These are phyloP conservation scores for Meira nashicola DNA, from an alignment of 1,284 basidiomycete species.

Conservation along the genomic window DNA sequence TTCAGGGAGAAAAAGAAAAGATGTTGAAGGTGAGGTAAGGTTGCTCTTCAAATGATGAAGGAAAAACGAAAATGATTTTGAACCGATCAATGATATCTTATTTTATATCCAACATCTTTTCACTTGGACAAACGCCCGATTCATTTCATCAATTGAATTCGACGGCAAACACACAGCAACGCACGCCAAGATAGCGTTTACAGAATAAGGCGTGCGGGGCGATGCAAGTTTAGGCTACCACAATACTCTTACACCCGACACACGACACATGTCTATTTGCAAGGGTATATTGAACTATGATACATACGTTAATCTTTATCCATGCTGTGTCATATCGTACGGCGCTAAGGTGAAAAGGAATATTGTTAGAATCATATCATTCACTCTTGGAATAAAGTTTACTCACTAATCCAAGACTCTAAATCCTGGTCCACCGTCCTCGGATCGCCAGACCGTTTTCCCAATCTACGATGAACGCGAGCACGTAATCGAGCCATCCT, in stretches of 20 bases:
- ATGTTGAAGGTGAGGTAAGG: too few species aligned
- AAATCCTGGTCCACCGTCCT: constrained; percentile 36
- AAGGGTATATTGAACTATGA: not conserved
- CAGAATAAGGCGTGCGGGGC: not conserved
- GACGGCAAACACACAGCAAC: too few species aligned
- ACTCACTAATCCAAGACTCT: constrained; percentile 31
- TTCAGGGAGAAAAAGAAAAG: too few species aligned
- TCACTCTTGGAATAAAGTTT: not conserved
- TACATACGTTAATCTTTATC: constrained; percentile 7
- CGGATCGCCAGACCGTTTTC: constrained; percentile 30
- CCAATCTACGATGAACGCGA: constrained; percentile 28
- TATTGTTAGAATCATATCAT: not conserved
- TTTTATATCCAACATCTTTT: too few species aligned
- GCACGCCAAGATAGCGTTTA: too few species aligned
- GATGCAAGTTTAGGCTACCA: not conserved
- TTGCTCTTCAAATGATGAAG: too few species aligned
- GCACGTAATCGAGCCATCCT: constrained; percentile 21
- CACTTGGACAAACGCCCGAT: too few species aligned
- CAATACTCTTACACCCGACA: not conserved
- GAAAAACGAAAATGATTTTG: too few species aligned
- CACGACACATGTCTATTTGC: not conserved
- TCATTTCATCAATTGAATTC: too few species aligned
- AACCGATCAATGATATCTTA: too few species aligned
- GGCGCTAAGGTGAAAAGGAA: constrained; percentile 16
- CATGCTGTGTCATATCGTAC: constrained; percentile 30